Conservation (phyloP, 805 yeast species). For the Candida peoriensis region DNA sequence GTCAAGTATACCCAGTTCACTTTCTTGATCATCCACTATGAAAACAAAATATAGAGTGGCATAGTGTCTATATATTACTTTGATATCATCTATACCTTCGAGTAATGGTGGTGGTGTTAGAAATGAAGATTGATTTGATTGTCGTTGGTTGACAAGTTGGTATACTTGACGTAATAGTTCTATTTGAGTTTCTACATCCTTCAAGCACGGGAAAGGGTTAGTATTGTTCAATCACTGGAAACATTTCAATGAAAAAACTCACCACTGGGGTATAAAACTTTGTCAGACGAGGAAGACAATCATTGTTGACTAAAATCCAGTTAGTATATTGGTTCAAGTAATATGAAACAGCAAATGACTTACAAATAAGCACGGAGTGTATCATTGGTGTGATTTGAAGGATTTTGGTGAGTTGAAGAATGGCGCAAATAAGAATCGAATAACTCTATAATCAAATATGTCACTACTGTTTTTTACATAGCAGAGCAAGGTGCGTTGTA, state of each 20-base stretch:
- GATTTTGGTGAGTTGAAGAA: too few species aligned
- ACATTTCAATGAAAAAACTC: constrained; percentile 7
- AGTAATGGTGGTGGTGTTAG: constrained; percentile 80
- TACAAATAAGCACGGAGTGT: constrained; percentile 79
- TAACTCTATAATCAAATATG: too few species aligned
- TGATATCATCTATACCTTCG: constrained; percentile 63
- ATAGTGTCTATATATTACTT: constrained; percentile 89
- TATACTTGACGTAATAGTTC: constrained; percentile 76
- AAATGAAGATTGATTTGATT: constrained; percentile 79
- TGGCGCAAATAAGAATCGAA: too few species aligned
- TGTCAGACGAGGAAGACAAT: constrained; percentile 82
- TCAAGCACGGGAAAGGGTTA: background rate
- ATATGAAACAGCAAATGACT: constrained; percentile 24
- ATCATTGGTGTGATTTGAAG: constrained; percentile 52
- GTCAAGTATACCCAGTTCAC: constrained; percentile 90
- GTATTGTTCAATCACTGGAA: background rate
- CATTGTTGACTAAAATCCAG: constrained; percentile 66
- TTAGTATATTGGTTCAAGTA: constrained; percentile 6
- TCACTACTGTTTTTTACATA: too few species aligned
- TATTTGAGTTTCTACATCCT: constrained; percentile 76
- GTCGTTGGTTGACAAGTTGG: constrained; percentile 66
- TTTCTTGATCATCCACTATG: constrained; percentile 92
- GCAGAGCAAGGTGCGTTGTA: too few species aligned
- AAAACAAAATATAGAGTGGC: constrained; percentile 96
- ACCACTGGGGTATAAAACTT: constrained; percentile 86